phyloP scores from a whole-genome alignment of 495 filamentous ascomycete genomes.

The Hypoxylon cercidicola region DNA sequence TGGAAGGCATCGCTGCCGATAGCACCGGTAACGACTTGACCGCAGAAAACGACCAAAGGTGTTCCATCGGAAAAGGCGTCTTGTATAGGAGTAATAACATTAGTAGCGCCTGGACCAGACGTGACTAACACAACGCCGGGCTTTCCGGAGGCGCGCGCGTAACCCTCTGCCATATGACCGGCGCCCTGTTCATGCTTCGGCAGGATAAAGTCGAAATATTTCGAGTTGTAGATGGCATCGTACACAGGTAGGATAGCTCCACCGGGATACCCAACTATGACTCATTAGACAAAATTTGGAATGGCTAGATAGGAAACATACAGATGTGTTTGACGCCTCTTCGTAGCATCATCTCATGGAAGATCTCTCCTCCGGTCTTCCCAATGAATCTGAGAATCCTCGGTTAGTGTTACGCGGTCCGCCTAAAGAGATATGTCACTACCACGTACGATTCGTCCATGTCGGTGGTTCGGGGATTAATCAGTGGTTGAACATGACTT shows the following conservation, averaged over 20 bases:
- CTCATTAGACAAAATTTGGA: constrained; percentile 46
- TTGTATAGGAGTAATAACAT: constrained; percentile 81
- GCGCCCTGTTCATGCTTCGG: constrained; percentile 84
- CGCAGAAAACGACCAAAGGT: constrained; percentile 80
- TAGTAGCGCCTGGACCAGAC: constrained; percentile 81
- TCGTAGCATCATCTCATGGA: constrained; percentile 98
- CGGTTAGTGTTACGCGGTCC: constrained; percentile 43
- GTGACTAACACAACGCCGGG: constrained; percentile 83
- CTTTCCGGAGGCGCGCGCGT: constrained; percentile 77
- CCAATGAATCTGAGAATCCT: constrained; percentile 79
- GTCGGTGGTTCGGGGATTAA: constrained; percentile 66
- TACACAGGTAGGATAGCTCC: constrained; percentile 87
- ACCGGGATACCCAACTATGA: constrained; percentile 74
- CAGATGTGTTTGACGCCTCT: constrained; percentile 92
- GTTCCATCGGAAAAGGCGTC: constrained; percentile 83
- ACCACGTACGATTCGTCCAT: constrained; percentile 78
- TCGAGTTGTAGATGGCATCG: constrained; percentile 84
- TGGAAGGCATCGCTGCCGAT: constrained; percentile 87
- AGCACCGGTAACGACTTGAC: constrained; percentile 76
- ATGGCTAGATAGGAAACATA: constrained; percentile 58
- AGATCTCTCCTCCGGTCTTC: constrained; percentile 94
- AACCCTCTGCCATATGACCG: constrained; percentile 84
- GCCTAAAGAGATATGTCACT: constrained; percentile 19
- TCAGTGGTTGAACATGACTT: constrained; percentile 74
- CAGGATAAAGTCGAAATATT: constrained; percentile 81